Base-by-base conservation (phyloP, 2,329 filamentous ascomycete genomes). In the Aspergillus quadricinctus region DNA sequence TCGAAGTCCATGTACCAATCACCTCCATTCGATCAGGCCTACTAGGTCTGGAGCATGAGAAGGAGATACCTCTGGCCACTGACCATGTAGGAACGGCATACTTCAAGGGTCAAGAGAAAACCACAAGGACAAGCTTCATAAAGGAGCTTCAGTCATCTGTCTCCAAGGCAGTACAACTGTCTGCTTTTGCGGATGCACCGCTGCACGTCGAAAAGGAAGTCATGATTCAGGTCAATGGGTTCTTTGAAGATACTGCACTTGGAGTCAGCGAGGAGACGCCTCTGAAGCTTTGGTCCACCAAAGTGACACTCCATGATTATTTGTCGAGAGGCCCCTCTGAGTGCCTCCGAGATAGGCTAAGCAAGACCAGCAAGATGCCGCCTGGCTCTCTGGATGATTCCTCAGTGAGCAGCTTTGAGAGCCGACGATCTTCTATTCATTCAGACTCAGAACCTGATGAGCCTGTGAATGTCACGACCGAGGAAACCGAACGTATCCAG, bases 231-330 rank as follows among this genome's bases (percentile, higher is more conserved):
- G 65, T 82, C 8, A 78, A 81, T 50, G 84, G 83, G 0, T 87
- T 87, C 64, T 87, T 85, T 55, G 82, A 85, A 49, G 82, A 86
- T 82, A 83, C 74, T 75, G 82, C 46, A 78, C 78, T 21, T 75
- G 80, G 59, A 58, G 82, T 55, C 71, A 79, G n/a, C 70, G 84
- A 27, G 64, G 76, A 54, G 21, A 66, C 59, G 2, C 70, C 70
- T 1, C 57, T 72, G 14, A 71, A 70, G 37, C 52, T 72, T 11
- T 72, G 70, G 70, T 69, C 70, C 14, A 66, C 66, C 1, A 64
- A 58, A 28, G 61, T 69, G 0, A 56, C 69, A 0, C 55, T 72
- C 3, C 57, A 66, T 23, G 79, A 85, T 1, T 87, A 85, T 49
- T 64, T 87, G 1, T 68, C 71, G 3, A 81, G 81, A 25, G 84